Conservation (phyloP, 1,139 yeast genomes). For the Magnusiomyces ingens region DNA sequence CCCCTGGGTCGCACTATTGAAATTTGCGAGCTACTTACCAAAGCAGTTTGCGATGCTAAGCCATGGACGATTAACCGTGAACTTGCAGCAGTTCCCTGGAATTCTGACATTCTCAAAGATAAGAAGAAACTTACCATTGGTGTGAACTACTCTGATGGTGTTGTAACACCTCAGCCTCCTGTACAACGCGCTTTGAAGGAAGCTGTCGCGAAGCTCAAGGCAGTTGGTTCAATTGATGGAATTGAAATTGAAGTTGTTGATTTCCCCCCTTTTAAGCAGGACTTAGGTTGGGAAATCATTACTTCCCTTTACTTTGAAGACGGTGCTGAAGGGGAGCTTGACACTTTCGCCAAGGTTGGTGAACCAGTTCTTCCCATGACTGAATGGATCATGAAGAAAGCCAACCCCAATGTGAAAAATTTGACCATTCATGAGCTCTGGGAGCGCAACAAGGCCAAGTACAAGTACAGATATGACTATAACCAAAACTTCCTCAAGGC, state of each 20-base stretch:
- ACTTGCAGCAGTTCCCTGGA: constrained; percentile 46
- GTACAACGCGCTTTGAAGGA: constrained; percentile 37
- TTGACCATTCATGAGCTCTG: constrained; percentile 33
- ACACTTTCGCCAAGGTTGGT: constrained; percentile 35
- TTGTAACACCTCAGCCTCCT: constrained; percentile 47
- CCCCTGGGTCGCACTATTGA: constrained; percentile 45
- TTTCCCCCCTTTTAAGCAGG: constrained; percentile 38
- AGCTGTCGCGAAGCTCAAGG: constrained; percentile 29
- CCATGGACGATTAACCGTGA: constrained; percentile 54
- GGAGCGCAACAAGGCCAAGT: constrained; percentile 31
- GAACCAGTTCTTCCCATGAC: constrained; percentile 38
- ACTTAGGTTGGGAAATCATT: constrained; percentile 34
- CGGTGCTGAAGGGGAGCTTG: constrained; percentile 39
- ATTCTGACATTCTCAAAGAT: constrained; percentile 35
- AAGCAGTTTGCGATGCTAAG: constrained; percentile 42
- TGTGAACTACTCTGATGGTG: constrained; percentile 32
- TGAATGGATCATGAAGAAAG: constrained; percentile 22
- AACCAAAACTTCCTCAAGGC: constrained; percentile 40
- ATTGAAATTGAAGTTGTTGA: constrained; percentile 36
- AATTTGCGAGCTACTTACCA: constrained; percentile 54
- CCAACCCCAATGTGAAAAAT: constrained; percentile 19
- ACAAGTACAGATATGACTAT: constrained; percentile 30
- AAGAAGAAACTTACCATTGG: constrained; percentile 31
- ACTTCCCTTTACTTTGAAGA: constrained; percentile 43
- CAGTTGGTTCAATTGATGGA: constrained; percentile 33